Percentiles rank a stretch among this genome's conserved stretches.
Evolutionary conservation across 2,329 filamentous ascomycete species (phyloP).

Genomic region (Colletotrichum incanum): DNA sequence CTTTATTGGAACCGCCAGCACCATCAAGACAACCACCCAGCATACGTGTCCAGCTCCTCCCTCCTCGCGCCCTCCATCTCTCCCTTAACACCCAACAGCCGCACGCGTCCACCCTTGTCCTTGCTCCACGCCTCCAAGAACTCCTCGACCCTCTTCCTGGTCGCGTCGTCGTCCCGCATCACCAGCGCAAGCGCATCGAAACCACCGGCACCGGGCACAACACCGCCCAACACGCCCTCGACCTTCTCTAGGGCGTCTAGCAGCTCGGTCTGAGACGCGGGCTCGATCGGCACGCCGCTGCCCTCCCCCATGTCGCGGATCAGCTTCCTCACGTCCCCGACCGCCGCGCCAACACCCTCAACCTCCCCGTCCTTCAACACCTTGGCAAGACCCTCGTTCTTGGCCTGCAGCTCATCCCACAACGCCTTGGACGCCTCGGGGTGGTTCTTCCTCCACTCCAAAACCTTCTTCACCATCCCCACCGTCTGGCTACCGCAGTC

Average conservation of each 20-base stretch:
- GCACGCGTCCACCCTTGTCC: conserved; percentile 74
- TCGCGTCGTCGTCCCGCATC: conserved; percentile 79
- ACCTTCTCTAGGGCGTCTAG: conserved; percentile 82
- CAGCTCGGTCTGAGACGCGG: conserved; percentile 85
- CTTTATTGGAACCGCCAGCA: neutral
- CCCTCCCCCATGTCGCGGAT: conserved; percentile 83
- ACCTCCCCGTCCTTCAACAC: conserved; percentile 70
- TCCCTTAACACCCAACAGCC: conserved; percentile 78
- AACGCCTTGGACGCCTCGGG: conserved; percentile 75
- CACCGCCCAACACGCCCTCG: conserved; percentile 88
- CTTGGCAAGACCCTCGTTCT: conserved; percentile 80
- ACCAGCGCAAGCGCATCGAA: conserved; percentile 91
- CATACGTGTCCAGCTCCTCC: conserved; percentile 62
- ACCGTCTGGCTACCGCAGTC: conserved; percentile 95
- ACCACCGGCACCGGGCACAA: conserved; percentile 94
- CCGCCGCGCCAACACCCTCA: conserved; percentile 61
- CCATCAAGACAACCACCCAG: conserved; percentile 57
- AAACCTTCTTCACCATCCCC: conserved; percentile 93
- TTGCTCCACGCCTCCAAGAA: conserved; percentile 78
- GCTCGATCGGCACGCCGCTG: conserved; percentile 90
- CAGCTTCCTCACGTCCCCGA: conserved; percentile 69
- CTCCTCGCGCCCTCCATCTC: conserved; percentile 77
- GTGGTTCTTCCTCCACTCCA: conserved; percentile 83
- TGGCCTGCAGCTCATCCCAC: conserved; percentile 82
- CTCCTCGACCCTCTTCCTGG: conserved; percentile 71